These are phyloP conservation scores for Tylopilus sp. DNA, from an alignment of 768 basidiomycete genomes.

Conservation along the genomic window DNA sequence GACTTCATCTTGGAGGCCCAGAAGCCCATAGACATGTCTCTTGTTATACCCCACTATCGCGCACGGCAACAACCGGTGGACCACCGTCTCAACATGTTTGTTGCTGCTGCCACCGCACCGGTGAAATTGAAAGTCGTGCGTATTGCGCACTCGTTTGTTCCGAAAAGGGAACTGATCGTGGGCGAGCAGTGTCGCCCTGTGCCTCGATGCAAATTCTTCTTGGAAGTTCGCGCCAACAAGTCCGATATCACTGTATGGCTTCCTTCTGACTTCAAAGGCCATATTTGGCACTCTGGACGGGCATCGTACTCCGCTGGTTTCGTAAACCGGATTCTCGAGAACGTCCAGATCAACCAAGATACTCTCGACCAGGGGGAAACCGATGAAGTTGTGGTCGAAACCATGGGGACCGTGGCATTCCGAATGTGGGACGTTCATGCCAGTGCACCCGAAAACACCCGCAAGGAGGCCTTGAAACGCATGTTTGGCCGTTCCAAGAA, in stretches of 20 bases:
- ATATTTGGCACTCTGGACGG: constrained; percentile 52
- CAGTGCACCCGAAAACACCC: constrained; percentile 57
- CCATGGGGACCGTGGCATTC: constrained; percentile 60
- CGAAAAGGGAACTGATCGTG: not conserved
- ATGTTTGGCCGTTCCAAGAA: constrained; percentile 58
- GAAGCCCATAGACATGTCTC: constrained; percentile 57
- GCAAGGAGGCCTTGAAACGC: constrained; percentile 61
- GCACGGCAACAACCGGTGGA: constrained; percentile 69
- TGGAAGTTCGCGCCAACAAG: constrained; percentile 61
- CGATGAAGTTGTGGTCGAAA: constrained; percentile 63
- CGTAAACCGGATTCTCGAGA: constrained; percentile 59
- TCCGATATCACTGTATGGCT: constrained; percentile 75
- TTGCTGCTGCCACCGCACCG: constrained; percentile 48
- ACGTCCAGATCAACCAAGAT: constrained; percentile 46
- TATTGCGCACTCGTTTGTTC: constrained; percentile 15
- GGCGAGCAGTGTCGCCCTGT: constrained; percentile 52
- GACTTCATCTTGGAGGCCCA: constrained; percentile 61
- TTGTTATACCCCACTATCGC: constrained; percentile 76
- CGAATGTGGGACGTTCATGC: constrained; percentile 79
- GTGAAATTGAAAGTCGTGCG: constrained; percentile 74
- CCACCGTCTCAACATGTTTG: constrained; percentile 69
- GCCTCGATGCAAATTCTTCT: constrained; percentile 52
- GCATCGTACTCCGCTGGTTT: constrained; percentile 69
- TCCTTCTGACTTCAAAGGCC: constrained; percentile 75
- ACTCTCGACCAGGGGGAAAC: constrained; percentile 36